Conservation (phyloP, 345 rosid species). For the Eucalyptus victrix region DNA sequence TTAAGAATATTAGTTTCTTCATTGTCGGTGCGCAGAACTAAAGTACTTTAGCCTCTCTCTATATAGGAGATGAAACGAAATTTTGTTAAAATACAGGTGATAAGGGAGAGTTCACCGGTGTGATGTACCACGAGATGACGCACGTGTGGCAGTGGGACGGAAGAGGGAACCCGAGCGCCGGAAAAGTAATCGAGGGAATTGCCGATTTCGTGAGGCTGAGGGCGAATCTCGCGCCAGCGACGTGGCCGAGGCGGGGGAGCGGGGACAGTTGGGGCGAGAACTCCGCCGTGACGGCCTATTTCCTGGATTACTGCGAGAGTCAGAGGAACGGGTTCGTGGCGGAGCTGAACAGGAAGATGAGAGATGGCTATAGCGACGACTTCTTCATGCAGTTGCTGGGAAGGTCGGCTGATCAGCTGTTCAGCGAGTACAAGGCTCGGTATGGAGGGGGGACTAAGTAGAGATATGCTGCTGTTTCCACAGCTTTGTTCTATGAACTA, state of each 20-base stretch:
- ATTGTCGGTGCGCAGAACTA: neutral
- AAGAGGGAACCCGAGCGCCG: constrained; percentile 9
- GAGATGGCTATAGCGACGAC: constrained; percentile 22
- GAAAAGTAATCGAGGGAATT: constrained; percentile 55
- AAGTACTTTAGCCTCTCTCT: neutral
- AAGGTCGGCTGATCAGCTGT: constrained; percentile 43
- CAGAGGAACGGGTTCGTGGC: constrained; percentile 56
- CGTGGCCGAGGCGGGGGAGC: constrained; percentile 29
- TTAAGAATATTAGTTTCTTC: neutral
- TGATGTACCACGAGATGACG: constrained; percentile 57
- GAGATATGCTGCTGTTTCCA: neutral
- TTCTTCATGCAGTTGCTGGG: constrained; percentile 48
- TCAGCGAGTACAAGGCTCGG: constrained; percentile 61
- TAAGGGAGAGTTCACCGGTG: constrained; percentile 34
- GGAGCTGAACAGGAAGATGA: constrained; percentile 57
- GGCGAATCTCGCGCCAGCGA: constrained; percentile 23
- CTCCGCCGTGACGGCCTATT: constrained; percentile 53
- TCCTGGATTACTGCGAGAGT: constrained; percentile 52
- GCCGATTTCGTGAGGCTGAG: constrained; percentile 63
- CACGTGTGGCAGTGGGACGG: constrained; percentile 76
- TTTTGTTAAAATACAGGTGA: neutral
- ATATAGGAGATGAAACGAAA: neutral
- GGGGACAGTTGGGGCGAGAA: constrained; percentile 39
- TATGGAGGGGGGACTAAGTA: neutral
- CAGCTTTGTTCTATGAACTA: neutral